phyloP scores from a whole-genome alignment of 2,329 filamentous ascomycete species.

The Setomelanomma holmii region DNA sequence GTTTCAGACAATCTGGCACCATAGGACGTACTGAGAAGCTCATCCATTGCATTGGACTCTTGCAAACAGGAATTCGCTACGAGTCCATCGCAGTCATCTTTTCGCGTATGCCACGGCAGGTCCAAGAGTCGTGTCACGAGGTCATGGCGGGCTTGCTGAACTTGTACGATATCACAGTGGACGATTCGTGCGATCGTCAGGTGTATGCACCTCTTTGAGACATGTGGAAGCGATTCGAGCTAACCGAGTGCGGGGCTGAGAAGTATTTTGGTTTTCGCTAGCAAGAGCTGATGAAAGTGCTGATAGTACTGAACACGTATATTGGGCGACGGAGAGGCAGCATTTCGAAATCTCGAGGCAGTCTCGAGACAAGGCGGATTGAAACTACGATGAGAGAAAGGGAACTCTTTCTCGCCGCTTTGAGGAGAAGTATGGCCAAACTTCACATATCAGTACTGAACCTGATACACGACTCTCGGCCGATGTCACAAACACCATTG shows the following conservation, averaged over 20 bases:
- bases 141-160: conserved; percentile 33
- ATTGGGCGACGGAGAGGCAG: conserved; percentile 34
- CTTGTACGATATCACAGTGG: conserved; percentile 31
- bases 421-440: too few relatives aligned
- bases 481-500: too few relatives aligned
- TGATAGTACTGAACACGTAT: conserved; percentile 37
- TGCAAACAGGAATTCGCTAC: conserved; percentile 35
- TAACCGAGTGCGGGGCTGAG: conserved; percentile 7
- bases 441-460: too few relatives aligned
- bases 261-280: conserved; percentile 32
- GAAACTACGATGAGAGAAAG: too few relatives aligned
- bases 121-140: conserved; percentile 29
- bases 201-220: conserved; percentile 28
- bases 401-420: too few relatives aligned
- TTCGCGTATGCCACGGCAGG: conserved; percentile 34
- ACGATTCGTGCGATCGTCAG: conserved; percentile 11
- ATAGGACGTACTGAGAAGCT: conserved; percentile 37
- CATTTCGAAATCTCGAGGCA: not conserved
- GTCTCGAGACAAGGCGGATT: too few relatives aligned
- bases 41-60: conserved; percentile 32
- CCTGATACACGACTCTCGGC: too few relatives aligned
- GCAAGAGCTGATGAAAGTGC: conserved; percentile 27
- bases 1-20: conserved; percentile 8
- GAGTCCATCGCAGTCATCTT: conserved; percentile 38
- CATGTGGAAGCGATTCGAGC: conserved; percentile 21